These are phyloP conservation scores for Nothophaeocryptopus gaeumannii DNA, from an alignment of 2,329 filamentous ascomycete genomes.

Conservation along the genomic window DNA sequence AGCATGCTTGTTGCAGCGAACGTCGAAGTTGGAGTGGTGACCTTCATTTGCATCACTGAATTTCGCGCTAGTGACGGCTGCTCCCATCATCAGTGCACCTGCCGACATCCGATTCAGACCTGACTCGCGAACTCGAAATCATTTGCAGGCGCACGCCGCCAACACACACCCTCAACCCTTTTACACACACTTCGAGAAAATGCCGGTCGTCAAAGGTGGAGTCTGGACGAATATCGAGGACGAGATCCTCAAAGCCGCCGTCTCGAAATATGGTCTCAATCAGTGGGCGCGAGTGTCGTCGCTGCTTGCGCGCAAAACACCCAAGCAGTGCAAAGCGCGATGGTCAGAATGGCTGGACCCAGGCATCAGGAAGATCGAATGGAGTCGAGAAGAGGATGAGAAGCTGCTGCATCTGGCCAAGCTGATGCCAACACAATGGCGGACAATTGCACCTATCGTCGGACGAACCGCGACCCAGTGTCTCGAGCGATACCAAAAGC, in stretches of 20 bases:
- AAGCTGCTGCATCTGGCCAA: slow-evolving; percentile 94
- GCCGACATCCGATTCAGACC: background rate
- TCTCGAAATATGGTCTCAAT: slow-evolving; percentile 91
- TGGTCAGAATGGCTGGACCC: slow-evolving; percentile 99
- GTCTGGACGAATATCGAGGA: slow-evolving; percentile 75
- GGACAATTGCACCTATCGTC: slow-evolving; percentile 94
- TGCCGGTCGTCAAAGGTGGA: slow-evolving; percentile 66
- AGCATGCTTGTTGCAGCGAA: too few relatives aligned
- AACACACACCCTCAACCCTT: slow-evolving; percentile 1
- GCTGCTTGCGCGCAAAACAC: slow-evolving; percentile 91
- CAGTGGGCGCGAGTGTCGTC: slow-evolving; percentile 99
- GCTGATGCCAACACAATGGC: slow-evolving; percentile 98
- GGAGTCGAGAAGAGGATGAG: slow-evolving; percentile 98
- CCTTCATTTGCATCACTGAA: too few relatives aligned
- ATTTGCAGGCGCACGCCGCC: background rate
- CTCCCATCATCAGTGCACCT: too few relatives aligned
- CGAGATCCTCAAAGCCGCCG: slow-evolving; percentile 93
- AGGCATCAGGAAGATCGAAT: slow-evolving; percentile 97
- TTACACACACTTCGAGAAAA: slow-evolving; percentile 36
- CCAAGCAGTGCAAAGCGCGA: slow-evolving; percentile 98
- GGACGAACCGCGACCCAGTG: slow-evolving; percentile 96
- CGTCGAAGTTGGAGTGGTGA: too few relatives aligned
- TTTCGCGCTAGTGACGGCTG: too few relatives aligned
- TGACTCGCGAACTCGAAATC: slow-evolving; percentile 8
- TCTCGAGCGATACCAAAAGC: slow-evolving; percentile 91